These are phyloP conservation scores for Flaveria linearis DNA, from an alignment of 129 eudicot species.

Conservation along the genomic window DNA sequence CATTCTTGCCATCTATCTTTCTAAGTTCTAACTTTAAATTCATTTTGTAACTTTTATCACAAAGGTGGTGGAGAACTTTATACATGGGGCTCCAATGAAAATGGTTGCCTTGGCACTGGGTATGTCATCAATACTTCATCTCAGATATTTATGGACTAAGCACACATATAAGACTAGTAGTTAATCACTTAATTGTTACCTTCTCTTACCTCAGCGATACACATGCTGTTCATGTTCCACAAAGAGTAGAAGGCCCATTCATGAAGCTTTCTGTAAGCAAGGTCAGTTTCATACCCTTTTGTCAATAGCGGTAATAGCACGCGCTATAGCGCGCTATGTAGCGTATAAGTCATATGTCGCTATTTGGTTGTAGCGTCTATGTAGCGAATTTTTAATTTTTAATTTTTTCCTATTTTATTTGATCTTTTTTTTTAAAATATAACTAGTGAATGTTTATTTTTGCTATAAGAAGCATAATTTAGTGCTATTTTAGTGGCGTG, in stretches of 20 bases:
- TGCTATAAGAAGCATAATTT: too few species aligned
- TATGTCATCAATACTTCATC: slow-evolving; percentile 31
- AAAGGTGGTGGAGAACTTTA: slow-evolving; percentile 86
- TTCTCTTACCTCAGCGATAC: slow-evolving; percentile 52
- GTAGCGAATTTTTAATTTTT: too few species aligned
- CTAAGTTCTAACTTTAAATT: background rate
- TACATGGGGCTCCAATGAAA: slow-evolving; percentile 95
- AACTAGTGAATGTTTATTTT: too few species aligned
- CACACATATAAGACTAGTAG: background rate
- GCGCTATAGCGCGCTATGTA: too few species aligned
- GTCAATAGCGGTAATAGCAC: too few species aligned
- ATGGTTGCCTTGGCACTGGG: slow-evolving; percentile 98
- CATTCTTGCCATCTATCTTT: background rate
- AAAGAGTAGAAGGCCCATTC: slow-evolving; percentile 89
- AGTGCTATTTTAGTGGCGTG: too few species aligned
- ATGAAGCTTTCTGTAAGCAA: slow-evolving; percentile 59
- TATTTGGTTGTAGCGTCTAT: too few species aligned
- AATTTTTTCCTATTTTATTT: too few species aligned
- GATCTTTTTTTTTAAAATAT: too few species aligned
- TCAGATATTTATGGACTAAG: slow-evolving; percentile 2
- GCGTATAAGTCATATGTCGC: too few species aligned
- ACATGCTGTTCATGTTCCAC: slow-evolving; percentile 65
- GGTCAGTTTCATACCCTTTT: slow-evolving; percentile 43
- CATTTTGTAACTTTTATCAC: background rate
- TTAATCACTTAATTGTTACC: background rate